Evolutionary conservation across 1,284 basidiomycete genomes (phyloP), one percentile per base, ranked within the genome.

Genomic region (Puccinia horiana): DNA sequence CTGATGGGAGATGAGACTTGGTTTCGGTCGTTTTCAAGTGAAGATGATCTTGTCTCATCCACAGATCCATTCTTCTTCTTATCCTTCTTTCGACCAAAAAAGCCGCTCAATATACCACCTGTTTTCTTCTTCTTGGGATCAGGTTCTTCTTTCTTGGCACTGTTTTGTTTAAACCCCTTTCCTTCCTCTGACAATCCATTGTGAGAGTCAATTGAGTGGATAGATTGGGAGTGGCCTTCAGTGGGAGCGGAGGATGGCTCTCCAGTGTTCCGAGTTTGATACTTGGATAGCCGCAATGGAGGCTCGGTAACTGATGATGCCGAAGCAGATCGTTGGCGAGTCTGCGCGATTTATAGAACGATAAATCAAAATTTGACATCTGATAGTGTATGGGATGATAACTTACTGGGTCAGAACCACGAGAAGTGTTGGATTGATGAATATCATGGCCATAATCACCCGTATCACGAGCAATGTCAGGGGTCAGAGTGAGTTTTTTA

Each of bases 41-140:
- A 84, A 54, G 79, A 61, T 47, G 82, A 72, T 75, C 76, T 65
- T 85, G 87, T 73, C 83, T 85, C 82, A 86, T 86, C n/a, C 73
- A 84, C 76, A 85, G 85, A 32, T 85, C 83, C 88, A 29, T 88
- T 88, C 32, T 86, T 86, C 78, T 89, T 89, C 88, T 94, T 94
- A 86, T 93, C 93, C 84, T 88, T 88, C 86, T 90, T 92, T 75
- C 92, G 88, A 18, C 90, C 89, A 86, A 96, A 96, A 67, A 96
- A 85, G 0, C 91, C 90, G 40, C 91, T 89, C 84, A 96, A 91
- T 61, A 94, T 88, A 0, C 91, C 89, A 6, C 89, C 87, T 49
- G 90, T 90, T 84, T 91, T 91, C 86, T 92, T 92, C 88, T 90
- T 90, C 87, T 81, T 83, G 14, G 42, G n/a, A 47, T 92, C 91